Evolutionary conservation across 2,329 filamentous ascomycete genomes (phyloP).

Genomic region (Boeremia exigua): DNA sequence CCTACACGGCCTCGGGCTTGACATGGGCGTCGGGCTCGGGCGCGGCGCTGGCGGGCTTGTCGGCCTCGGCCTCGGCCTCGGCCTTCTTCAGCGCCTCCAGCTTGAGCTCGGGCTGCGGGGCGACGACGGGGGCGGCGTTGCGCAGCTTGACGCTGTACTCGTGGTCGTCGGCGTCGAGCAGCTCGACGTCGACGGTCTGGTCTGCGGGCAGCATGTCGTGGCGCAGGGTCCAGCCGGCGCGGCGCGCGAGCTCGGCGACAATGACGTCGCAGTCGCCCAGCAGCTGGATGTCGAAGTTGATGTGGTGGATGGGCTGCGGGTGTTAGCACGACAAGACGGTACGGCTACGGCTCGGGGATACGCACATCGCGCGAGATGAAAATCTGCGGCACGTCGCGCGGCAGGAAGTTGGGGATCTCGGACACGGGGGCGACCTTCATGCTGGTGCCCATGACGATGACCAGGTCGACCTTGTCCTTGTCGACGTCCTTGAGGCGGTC

Average conservation of each 20-base stretch:
- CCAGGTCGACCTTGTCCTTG: conserved; percentile 79
- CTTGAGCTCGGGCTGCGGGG: conserved; percentile 13
- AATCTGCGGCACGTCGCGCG: conserved; percentile 82
- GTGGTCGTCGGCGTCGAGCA: conserved; percentile 39
- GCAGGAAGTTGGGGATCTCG: conserved; percentile 83
- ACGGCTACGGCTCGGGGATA: too few species aligned
- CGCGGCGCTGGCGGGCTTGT: neutral
- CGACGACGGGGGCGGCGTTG: conserved; percentile 23
- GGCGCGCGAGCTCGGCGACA: conserved; percentile 81
- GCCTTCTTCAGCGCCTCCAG: conserved; percentile 4
- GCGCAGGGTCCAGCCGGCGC: conserved; percentile 78
- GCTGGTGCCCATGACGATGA: conserved; percentile 94
- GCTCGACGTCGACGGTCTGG: conserved; percentile 65
- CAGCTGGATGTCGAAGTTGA: conserved; percentile 95
- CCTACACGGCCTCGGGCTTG: too few species aligned
- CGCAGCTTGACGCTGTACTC: conserved; percentile 37
- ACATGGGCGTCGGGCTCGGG: too few species aligned
- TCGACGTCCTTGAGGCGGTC: conserved; percentile 82
- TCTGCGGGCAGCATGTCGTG: conserved; percentile 83
- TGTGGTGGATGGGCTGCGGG: conserved; percentile 74
- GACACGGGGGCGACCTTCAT: conserved; percentile 95
- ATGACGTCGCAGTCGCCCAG: conserved; percentile 95
- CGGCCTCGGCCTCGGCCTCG: neutral
- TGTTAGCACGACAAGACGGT: conserved; percentile 6
- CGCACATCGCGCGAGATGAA: conserved; percentile 80